Conservation (phyloP, 306 rosid species). For the Sindora glabra region DNA sequence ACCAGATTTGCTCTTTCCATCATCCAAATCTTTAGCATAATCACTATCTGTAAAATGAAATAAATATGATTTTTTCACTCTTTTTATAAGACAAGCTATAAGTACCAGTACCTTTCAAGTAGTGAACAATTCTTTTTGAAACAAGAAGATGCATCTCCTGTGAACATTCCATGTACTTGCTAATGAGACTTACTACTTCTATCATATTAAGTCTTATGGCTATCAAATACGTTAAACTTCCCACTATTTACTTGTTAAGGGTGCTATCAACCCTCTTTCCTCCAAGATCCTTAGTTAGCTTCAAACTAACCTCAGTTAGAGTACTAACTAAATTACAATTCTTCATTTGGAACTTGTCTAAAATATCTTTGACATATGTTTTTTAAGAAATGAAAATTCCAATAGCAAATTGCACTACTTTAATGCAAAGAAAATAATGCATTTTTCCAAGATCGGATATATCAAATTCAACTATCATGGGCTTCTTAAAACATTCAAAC, state of each 20-base stretch:
- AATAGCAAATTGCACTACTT: neutral
- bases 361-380: neutral
- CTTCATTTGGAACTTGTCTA: neutral
- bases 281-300: neutral
- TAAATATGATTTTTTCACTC: neutral
- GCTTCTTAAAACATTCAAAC: neutral
- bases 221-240: neutral
- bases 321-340: neutral
- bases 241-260: neutral
- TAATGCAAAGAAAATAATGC: neutral
- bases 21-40: neutral
- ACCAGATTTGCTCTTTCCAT: neutral
- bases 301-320: neutral
- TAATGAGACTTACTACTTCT: neutral
- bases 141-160: neutral
- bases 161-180: neutral
- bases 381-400: constrained; percentile 3
- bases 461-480: neutral
- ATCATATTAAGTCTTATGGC: neutral
- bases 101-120: neutral
- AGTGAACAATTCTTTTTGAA: neutral
- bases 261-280: neutral
- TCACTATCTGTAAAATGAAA: neutral
- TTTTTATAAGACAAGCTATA: neutral
- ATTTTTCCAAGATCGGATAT: neutral